Evolutionary conservation across 2,329 filamentous ascomycete species (phyloP).

Genomic region (Neofusicoccum laricinum): DNA sequence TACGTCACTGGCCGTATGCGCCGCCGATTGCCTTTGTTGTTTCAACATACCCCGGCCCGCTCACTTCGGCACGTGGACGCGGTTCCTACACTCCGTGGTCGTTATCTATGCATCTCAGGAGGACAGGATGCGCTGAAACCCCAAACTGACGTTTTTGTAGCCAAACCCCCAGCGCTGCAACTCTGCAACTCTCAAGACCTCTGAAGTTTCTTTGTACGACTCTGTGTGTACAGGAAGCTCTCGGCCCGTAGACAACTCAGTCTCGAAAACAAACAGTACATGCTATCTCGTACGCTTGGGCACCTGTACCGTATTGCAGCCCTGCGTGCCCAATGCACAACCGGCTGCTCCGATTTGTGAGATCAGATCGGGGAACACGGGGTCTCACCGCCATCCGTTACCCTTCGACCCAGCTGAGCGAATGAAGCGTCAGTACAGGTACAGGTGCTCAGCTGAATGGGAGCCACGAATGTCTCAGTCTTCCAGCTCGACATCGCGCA

Average conservation of each 20-base stretch:
- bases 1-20: background rate
- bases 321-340: background rate
- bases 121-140: background rate
- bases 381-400: background rate
- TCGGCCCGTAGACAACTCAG: background rate
- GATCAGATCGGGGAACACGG: background rate
- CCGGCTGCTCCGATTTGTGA: background rate
- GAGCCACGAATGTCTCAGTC: background rate
- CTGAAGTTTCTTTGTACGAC: background rate
- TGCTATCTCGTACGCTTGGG: background rate
- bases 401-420: background rate
- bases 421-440: background rate
- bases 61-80: background rate
- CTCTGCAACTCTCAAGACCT: background rate
- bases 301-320: background rate
- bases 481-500: background rate
- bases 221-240: background rate
- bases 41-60: background rate
- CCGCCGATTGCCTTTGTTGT: background rate
- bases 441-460: slow-evolving; percentile 1
- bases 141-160: background rate
- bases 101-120: background rate
- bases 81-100: background rate
- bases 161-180: background rate
- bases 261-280: background rate